Base-by-base conservation (phyloP, 768 basidiomycete genomes). In the Xerocomellus amylosporus region DNA sequence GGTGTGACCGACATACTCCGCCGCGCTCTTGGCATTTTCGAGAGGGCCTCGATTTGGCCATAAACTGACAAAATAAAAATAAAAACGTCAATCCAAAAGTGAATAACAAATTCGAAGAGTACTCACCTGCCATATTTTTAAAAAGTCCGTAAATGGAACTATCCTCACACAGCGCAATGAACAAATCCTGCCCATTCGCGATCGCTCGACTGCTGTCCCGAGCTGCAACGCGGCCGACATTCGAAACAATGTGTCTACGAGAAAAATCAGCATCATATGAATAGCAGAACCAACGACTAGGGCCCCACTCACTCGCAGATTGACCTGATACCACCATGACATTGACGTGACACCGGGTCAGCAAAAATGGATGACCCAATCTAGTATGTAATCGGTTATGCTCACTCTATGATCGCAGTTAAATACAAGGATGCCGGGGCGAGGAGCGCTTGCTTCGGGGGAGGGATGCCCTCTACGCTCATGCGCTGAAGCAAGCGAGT, bases 401-500 rank as follows among this genome's bases (percentile, higher is more conserved):
- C 93, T 75, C 71, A 95, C 93, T 97, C 94, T 30, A 97, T 77
- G 58, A 96, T 90, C 8, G 93, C 93, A 3, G 94, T 95, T 47
- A 95, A 78, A 76, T 95, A 97, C 41, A 97, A 68, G 19, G 91
- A 87, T 31, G 93, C 90, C 5, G 92, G 92, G 9, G 87, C 85
- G 24, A 94, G 70, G 9, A 88, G 77, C 8, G 79, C 69, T 19
- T 80, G 69, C 47, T 77, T 80, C 10, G 73, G 72, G 19, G 84
- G 82, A 31, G 83, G 74, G 13, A 78, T 76, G 26, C 79, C 77
- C n/a, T 77, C 68, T 48, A 73, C 74, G 39, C 63, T 66, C 78
- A 90, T 84, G 38, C 80, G 79, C 49, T 87, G 85, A 58, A 82
- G 79, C 49, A 89, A 75, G 58, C 78, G 82, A 37, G 68, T 73